phyloP scores from a whole-genome alignment of 495 filamentous ascomycete species.

The Penicillium cinerascens region DNA sequence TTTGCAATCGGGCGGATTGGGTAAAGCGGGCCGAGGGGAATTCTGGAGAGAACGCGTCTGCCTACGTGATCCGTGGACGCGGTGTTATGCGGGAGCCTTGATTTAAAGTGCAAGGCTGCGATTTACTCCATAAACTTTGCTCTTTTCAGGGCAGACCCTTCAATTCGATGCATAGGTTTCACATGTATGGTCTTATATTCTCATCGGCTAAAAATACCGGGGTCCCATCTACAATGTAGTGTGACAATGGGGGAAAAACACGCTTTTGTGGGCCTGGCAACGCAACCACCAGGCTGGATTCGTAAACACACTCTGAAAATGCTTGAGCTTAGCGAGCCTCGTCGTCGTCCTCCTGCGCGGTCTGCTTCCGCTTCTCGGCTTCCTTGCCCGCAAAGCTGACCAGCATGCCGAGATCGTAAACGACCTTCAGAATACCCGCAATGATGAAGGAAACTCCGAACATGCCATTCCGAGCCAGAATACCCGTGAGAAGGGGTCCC shows the following conservation, averaged over 20 bases:
- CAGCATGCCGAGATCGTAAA: slow-evolving; percentile 72
- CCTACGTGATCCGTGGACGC: background rate
- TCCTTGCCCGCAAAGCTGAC: slow-evolving; percentile 57
- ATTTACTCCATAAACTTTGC: background rate
- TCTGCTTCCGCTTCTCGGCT: slow-evolving; percentile 18
- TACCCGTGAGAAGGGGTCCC: slow-evolving; percentile 66
- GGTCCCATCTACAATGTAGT: background rate
- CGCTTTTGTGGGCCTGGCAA: background rate
- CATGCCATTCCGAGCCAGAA: slow-evolving; percentile 55
- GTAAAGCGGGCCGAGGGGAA: background rate
- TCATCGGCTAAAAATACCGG: background rate
- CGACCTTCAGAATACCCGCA: slow-evolving; percentile 64
- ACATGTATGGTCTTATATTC: too few species aligned
- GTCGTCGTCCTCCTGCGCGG: slow-evolving; percentile 8
- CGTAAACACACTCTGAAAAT: background rate
- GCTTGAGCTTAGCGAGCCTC: slow-evolving; percentile 8
- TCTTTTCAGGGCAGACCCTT: background rate
- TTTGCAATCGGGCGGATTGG: background rate
- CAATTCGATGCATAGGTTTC: background rate
- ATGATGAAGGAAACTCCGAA: slow-evolving; percentile 72
- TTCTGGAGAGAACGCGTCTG: background rate
- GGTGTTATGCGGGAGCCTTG: background rate
- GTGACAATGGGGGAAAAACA: background rate
- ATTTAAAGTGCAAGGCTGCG: background rate
- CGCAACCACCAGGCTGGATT: background rate